Evolutionary conservation across 2,329 filamentous ascomycete genomes (phyloP).

Genomic region (Penicillium paneum): DNA sequence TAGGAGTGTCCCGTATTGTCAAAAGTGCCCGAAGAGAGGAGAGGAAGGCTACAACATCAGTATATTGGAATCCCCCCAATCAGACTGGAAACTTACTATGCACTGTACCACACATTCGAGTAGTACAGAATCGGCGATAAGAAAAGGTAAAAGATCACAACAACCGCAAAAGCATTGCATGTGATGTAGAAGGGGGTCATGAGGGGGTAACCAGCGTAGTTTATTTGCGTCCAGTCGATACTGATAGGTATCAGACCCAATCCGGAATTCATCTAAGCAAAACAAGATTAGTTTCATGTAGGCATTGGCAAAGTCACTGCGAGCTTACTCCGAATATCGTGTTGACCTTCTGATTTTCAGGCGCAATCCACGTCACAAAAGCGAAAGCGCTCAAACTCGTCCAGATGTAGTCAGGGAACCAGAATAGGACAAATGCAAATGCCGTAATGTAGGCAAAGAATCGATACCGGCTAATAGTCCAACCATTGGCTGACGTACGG

Average conservation of each 20-base stretch:
- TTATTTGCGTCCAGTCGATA: slow-evolving; percentile 46
- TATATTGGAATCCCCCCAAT: neutral
- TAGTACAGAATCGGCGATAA: slow-evolving; percentile 54
- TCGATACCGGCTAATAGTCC: slow-evolving; percentile 19
- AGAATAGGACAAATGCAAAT: slow-evolving; percentile 40
- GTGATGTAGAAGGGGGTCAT: slow-evolving; percentile 45
- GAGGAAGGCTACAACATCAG: slow-evolving; percentile 23
- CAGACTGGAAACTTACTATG: slow-evolving; percentile 21
- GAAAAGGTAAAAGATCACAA: slow-evolving; percentile 54
- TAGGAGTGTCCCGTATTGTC: slow-evolving; percentile 34
- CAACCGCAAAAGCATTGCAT: slow-evolving; percentile 55
- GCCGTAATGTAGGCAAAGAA: slow-evolving; percentile 18
- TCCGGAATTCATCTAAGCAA: slow-evolving; percentile 22
- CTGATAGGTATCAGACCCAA: slow-evolving; percentile 41
- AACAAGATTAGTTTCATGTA: neutral
- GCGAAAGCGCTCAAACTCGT: slow-evolving; percentile 48
- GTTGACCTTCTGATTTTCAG: slow-evolving; percentile 38
- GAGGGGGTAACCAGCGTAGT: slow-evolving; percentile 29
- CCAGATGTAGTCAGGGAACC: slow-evolving; percentile 51
- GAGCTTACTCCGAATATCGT: slow-evolving; percentile 24
- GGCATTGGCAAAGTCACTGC: no score
- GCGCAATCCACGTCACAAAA: slow-evolving; percentile 48
- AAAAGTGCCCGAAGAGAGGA: slow-evolving; percentile 29
- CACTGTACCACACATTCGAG: slow-evolving; percentile 50
- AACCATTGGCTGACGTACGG: slow-evolving; percentile 17